A percentile compares a stretch with the other conserved stretches of the same genome.
phyloP scores from a whole-genome alignment of 1,284 basidiomycete genomes.

The Fomitopsis betulina region DNA sequence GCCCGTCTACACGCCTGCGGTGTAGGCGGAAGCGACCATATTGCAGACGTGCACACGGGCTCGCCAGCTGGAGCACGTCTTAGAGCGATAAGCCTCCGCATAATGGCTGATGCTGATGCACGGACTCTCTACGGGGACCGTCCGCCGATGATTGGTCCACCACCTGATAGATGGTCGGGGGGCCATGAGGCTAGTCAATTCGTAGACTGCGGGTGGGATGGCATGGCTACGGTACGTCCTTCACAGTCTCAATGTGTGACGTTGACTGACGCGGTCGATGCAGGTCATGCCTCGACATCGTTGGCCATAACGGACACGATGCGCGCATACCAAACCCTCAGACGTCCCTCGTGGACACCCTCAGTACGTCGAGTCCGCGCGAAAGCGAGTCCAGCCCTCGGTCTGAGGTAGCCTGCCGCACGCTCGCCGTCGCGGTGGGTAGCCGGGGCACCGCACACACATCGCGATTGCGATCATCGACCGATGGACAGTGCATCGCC shows the following conservation, averaged over 20 bases:
- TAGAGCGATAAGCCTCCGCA: not conserved
- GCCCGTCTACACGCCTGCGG: not conserved
- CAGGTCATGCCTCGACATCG: not conserved
- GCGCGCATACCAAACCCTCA: not conserved
- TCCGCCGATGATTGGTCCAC: not conserved
- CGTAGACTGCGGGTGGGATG: not conserved
- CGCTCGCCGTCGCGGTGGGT: not conserved
- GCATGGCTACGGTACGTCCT: not conserved
- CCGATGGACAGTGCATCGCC: not conserved
- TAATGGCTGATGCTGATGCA: not conserved
- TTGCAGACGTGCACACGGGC: not conserved
- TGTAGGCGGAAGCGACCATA: not conserved
- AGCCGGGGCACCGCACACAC: not conserved
- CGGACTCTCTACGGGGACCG: not conserved
- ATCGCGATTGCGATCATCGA: no score
- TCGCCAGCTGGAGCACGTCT: not conserved
- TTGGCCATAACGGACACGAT: not conserved
- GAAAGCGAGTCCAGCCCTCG: not conserved
- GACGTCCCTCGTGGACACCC: not conserved
- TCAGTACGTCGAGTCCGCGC: not conserved
- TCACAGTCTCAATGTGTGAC: not conserved
- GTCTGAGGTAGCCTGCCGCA: not conserved
- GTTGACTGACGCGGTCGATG: not conserved
- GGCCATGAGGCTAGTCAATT: not conserved
- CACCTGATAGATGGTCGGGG: not conserved